A percentile compares a stretch with the other conserved stretches of the same genome.
These are phyloP conservation scores for Pholiota microspora DNA, from an alignment of 768 basidiomycete genomes.

Conservation along the genomic window DNA sequence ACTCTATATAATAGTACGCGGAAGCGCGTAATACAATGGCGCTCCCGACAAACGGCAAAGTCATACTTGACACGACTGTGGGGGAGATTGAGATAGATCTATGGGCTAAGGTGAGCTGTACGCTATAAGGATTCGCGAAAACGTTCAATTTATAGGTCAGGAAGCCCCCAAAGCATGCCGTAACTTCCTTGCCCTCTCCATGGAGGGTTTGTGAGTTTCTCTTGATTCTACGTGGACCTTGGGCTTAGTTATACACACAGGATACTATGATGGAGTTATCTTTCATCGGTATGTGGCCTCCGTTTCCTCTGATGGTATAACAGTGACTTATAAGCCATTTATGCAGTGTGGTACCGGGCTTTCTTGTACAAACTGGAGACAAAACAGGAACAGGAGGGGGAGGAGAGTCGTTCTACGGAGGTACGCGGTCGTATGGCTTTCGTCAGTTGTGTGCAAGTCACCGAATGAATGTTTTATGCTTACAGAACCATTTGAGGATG, in stretches of 20 bases:
- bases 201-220: slow-evolving; percentile 70
- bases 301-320: background rate
- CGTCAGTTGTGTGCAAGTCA: background rate
- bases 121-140: background rate
- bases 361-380: slow-evolving; percentile 95
- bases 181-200: slow-evolving; percentile 83
- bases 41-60: slow-evolving; percentile 81
- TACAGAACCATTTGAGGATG: slow-evolving; percentile 89
- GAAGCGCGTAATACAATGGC: slow-evolving; percentile 47
- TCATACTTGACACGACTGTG: slow-evolving; percentile 84
- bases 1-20: no score
- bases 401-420: slow-evolving; percentile 95
- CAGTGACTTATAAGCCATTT: no score
- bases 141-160: slow-evolving; percentile 29
- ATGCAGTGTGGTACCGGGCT: slow-evolving; percentile 78
- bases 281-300: slow-evolving; percentile 73
- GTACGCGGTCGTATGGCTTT: slow-evolving; percentile 30
- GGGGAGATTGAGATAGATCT: slow-evolving; percentile 89
- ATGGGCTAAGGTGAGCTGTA: slow-evolving; percentile 74
- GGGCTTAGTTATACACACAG: slow-evolving; percentile 34
- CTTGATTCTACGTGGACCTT: slow-evolving; percentile 2
- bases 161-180: slow-evolving; percentile 95
- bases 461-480: background rate
- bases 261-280: slow-evolving; percentile 94
- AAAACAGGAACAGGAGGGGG: slow-evolving; percentile 87